phyloP scores from a whole-genome alignment of 73 alveolate species.

The Paramecium biaurelia region DNA sequence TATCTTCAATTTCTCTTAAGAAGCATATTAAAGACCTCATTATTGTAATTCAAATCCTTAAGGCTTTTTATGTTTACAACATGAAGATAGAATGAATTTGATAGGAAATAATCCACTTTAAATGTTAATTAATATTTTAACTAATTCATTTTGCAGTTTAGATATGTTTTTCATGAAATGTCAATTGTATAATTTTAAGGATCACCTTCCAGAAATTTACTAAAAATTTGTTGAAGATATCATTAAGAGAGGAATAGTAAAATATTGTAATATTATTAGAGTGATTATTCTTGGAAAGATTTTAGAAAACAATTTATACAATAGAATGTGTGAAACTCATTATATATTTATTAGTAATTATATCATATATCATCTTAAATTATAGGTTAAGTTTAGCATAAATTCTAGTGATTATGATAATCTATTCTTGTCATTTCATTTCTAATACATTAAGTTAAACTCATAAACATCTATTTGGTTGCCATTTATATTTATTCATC shows the following conservation, averaged over 20 bases:
- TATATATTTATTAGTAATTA: not conserved
- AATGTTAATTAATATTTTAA: not conserved
- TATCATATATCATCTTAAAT: not conserved
- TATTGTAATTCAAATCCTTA: not conserved
- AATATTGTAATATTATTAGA: not conserved
- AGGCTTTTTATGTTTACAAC: not conserved
- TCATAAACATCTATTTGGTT: not conserved
- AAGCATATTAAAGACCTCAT: not conserved
- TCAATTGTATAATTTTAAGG: not conserved
- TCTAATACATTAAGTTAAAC: not conserved
- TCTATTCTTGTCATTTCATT: not conserved
- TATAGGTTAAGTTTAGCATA: not conserved
- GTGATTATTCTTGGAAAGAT: not conserved
- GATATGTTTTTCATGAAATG: not conserved
- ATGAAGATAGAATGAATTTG: not conserved
- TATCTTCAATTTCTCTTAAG: not conserved
- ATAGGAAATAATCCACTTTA: not conserved
- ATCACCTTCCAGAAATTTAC: not conserved
- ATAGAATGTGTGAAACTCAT: not conserved
- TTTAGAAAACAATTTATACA: not conserved
- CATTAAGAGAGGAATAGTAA: not conserved
- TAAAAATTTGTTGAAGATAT: not conserved
- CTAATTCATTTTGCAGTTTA: not conserved
- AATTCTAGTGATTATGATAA: not conserved
- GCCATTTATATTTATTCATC: conserved; percentile 17